Conservation (phyloP, 1,284 basidiomycete species). For the Bondarzewia mesenterica region DNA sequence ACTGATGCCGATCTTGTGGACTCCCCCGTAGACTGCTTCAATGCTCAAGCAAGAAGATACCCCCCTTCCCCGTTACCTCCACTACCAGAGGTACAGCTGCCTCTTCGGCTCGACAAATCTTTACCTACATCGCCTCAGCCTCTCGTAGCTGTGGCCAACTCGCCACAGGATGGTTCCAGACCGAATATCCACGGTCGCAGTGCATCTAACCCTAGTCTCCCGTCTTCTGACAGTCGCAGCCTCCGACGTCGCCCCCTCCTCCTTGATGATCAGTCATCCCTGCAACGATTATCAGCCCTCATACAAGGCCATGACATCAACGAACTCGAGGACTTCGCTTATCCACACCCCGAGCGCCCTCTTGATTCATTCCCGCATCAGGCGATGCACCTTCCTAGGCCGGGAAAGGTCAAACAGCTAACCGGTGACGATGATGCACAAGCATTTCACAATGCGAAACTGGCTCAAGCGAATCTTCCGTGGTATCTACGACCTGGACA, state of each 20-base stretch:
- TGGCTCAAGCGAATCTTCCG: constrained; percentile 33
- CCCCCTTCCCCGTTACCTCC: not conserved
- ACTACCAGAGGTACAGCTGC: not conserved
- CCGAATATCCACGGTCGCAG: constrained; percentile 12
- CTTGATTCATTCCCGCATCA: constrained; percentile 13
- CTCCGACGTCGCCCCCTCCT: constrained; percentile 29
- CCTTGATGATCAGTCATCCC: constrained; percentile 32
- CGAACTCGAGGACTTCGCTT: constrained; percentile 25
- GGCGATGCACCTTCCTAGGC: constrained; percentile 13
- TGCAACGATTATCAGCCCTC: constrained; percentile 31
- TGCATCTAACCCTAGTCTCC: constrained; percentile 15
- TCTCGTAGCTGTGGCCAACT: constrained; percentile 5
- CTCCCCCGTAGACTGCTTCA: not conserved
- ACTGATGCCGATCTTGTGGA: not conserved
- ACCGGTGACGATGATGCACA: constrained; percentile 39
- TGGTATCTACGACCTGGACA: constrained; percentile 65
- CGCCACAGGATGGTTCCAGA: constrained; percentile 5
- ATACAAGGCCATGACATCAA: constrained; percentile 29
- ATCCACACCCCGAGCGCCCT: constrained; percentile 18
- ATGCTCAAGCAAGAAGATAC: not conserved
- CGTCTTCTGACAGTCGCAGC: constrained; percentile 14
- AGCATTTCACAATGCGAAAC: constrained; percentile 27
- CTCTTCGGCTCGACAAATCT: constrained; percentile 10
- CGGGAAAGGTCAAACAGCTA: constrained; percentile 32
- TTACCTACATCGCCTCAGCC: constrained; percentile 11